Base-by-base conservation (phyloP, 108 stramenopile genomes). In the Cyclostephanos tholiformis region DNA sequence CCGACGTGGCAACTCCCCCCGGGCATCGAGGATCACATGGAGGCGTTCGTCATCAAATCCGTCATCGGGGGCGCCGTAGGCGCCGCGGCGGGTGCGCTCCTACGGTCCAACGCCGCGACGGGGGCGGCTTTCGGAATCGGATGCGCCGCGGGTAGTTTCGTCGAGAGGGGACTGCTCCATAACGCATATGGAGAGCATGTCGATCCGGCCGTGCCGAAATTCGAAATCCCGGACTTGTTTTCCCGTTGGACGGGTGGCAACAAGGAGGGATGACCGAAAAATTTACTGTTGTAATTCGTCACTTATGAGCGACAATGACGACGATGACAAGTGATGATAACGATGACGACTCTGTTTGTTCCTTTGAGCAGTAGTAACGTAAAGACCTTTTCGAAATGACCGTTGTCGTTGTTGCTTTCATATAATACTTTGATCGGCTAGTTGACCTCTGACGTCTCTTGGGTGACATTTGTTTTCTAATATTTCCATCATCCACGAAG, bases 1-100 rank as follows among this genome's bases (percentile, higher is more conserved):
- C 80, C 80, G 23, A 81, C 74, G 41, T 81, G 80, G 80, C 80
- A 81, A 27, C 73, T 81, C 0, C 69, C 80, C 4, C 39, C 56
- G 13, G 80, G 80, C 51, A 74, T 81, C n/a, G 80, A 81, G 66
- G 65, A 81, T 44, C 80, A 81, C 63, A 69, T 81, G 17, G 80
- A 81, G 73, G 61, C 80, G n/a, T 48, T 74, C 23, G 43, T 73
- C 27, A 12, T 81, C 38, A 81, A 81, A 74, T 68, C 73, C 30
- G 63, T 48, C 48, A 70, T 81, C 56, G 80, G 80, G 14, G 65
- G 63, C 13, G 64, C 80, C 36, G 36, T 81, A 20, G 80, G 80
- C 10, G 80, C 69, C 39, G 67, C 68, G 4, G 36, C 61, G 9
- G 76, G 76, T 23, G 38, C 71, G 5, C 59, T 69, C 32, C 70